phyloP scores from a whole-genome alignment of 2,329 filamentous ascomycete species.

The Fusarium multiceps region DNA sequence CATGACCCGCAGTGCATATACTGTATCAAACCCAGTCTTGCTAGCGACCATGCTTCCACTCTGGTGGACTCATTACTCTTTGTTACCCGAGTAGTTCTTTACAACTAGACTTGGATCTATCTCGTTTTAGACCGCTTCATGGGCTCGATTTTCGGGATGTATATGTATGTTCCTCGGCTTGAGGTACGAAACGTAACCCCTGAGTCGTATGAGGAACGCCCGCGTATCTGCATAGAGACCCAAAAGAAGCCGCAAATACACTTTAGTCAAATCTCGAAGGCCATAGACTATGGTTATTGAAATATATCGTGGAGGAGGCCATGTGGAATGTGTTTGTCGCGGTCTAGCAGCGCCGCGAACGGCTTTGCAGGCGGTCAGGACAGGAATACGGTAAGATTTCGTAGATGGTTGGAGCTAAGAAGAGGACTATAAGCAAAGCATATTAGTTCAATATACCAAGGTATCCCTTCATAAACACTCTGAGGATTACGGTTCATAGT shows the following conservation, averaged over 20 bases:
- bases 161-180: neutral
- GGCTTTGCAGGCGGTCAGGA: neutral
- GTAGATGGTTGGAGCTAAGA: neutral
- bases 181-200: neutral
- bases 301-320: too few species aligned
- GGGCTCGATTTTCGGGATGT: neutral
- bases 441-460: neutral
- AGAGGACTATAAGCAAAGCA: neutral
- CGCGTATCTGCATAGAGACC: neutral
- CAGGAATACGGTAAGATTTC: neutral
- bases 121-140: neutral
- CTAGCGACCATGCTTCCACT: neutral
- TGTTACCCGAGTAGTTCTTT: neutral
- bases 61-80: neutral
- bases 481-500: neutral
- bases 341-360: neutral
- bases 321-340: neutral
- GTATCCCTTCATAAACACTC: accelerated
- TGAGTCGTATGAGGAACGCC: neutral
- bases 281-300: neutral
- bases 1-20: neutral
- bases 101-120: neutral
- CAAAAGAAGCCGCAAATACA: neutral
- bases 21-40: neutral
- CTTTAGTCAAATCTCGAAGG: neutral